phyloP scores from a whole-genome alignment of 2,329 filamentous ascomycete species.

The Nothophoma quercina region DNA sequence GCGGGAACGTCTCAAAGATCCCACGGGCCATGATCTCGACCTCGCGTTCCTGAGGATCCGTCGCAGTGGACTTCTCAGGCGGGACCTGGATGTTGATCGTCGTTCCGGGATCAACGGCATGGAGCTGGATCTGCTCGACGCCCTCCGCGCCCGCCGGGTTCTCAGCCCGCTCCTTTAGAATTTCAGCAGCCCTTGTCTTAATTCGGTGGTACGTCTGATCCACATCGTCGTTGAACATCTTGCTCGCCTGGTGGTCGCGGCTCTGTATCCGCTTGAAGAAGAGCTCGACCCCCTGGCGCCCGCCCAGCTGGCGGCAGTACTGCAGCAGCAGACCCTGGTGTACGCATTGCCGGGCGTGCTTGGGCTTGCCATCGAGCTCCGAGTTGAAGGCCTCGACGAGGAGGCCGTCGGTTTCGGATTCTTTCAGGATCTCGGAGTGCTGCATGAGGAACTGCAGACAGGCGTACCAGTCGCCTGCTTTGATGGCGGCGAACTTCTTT shows the following conservation, averaged over 20 bases:
- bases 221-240: conserved; percentile 92
- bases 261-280: conserved; percentile 98
- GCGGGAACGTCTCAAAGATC: conserved; percentile 84
- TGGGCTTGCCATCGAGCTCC: conserved; percentile 76
- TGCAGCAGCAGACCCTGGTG: conserved; percentile 93
- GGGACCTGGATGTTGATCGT: conserved; percentile 90
- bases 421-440: conserved; percentile 79
- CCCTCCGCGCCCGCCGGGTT: conserved; percentile 64
- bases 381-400: conserved; percentile 91
- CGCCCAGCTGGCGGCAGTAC: conserved; percentile 91
- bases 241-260: conserved; percentile 85
- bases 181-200: conserved; percentile 75
- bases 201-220: conserved; percentile 87
- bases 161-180: conserved; percentile 65
- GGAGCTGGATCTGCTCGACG: conserved; percentile 96
- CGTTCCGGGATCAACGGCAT: conserved; percentile 92
- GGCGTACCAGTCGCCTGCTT: conserved; percentile 73
- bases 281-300: conserved; percentile 83
- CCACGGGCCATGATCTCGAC: conserved; percentile 67
- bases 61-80: conserved; percentile 57
- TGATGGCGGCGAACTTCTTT: conserved; percentile 83
- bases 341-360: conserved; percentile 84
- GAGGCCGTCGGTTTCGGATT: conserved; percentile 89
- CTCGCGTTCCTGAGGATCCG: conserved; percentile 63
- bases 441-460: conserved; percentile 79